Evolutionary conservation across 306 rosid genomes (phyloP), one percentile per base, ranked within the genome.

Genomic region (Nissolia schottii): DNA sequence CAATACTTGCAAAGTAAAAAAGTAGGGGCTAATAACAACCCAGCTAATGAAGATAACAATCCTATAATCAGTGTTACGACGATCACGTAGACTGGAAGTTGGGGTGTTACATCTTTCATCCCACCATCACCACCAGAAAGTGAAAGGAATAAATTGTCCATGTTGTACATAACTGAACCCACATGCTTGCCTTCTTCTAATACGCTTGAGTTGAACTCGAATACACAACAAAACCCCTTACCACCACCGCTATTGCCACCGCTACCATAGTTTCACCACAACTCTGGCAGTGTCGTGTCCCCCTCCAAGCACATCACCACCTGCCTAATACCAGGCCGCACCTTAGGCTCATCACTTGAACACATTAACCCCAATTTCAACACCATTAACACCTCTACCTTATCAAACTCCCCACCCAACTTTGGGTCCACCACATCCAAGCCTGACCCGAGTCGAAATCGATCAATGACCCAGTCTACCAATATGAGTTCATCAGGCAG

Each of bases 381-480:
- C 28, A 80, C 72, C 68, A 63, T 10, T 64, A 73, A 70, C n/a
- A 63, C 87, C 76, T 84, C 78, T 2, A 1, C 38, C 64, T 28
- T 56, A 77, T 80, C 73, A 31, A 77, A 80, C 32, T 20, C 76
- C 23, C 75, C 76, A 6, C 32, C 73, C 77, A 84, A 50, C 6
- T 41, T 84, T 0, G 64, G 64, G 24, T 80, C 87, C 60, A 77
- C 67, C 3, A 73, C 83, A 3, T 77, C 80, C 20, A 80, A 68
- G 48, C 74, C 28, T 2, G 67, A 34, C 7, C 85, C 87, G 5
- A 8, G 62, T 11, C 7, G 68, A 75, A 82, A 84, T 59, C 38
- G 61, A 18, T 84, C 87, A 80, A 82, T 58, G 0, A 80, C 85
- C 83, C 82, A 84, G 2, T 84, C 87, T 16, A 80, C 80, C 80